These are phyloP conservation scores for Alternaria brassicae DNA, from an alignment of 2,329 filamentous ascomycete genomes.

Conservation along the genomic window DNA sequence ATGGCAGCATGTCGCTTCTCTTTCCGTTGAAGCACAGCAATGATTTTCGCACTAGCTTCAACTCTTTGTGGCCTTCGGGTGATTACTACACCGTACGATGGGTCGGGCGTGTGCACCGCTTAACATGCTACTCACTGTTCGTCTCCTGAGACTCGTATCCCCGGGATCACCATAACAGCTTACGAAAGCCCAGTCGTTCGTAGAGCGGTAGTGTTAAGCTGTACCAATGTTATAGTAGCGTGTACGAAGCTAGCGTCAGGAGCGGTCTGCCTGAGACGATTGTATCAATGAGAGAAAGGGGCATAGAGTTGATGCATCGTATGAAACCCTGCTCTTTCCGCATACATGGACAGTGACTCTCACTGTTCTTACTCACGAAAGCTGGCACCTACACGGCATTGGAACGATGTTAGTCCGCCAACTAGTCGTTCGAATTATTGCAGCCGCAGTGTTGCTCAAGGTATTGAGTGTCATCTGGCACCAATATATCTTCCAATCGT, in stretches of 20 bases:
- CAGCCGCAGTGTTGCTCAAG: constrained; percentile 9
- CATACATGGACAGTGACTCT: not conserved
- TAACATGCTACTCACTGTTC: not conserved
- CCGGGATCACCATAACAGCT: not conserved
- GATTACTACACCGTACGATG: not conserved
- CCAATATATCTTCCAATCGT: constrained; percentile 18
- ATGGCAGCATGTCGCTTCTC: not conserved
- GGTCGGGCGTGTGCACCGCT: not conserved
- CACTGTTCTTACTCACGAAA: not conserved
- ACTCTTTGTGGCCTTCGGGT: not conserved
- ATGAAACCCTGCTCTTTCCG: not conserved
- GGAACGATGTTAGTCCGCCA: constrained; percentile 1
- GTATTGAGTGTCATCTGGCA: constrained; percentile 5
- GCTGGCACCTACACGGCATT: not conserved
- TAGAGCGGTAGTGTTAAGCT: not conserved
- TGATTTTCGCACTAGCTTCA: not conserved
- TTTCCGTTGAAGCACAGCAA: not conserved
- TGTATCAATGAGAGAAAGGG: not conserved
- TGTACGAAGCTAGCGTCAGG: not conserved
- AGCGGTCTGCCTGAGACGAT: not conserved
- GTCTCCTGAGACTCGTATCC: constrained; percentile 4
- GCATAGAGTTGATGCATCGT: not conserved
- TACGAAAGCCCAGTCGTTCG: not conserved
- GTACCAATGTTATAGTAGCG: not conserved
- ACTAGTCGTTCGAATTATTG: not conserved